Evolutionary conservation across 1,284 basidiomycete genomes (phyloP).

Genomic region (Boletus sp.): DNA sequence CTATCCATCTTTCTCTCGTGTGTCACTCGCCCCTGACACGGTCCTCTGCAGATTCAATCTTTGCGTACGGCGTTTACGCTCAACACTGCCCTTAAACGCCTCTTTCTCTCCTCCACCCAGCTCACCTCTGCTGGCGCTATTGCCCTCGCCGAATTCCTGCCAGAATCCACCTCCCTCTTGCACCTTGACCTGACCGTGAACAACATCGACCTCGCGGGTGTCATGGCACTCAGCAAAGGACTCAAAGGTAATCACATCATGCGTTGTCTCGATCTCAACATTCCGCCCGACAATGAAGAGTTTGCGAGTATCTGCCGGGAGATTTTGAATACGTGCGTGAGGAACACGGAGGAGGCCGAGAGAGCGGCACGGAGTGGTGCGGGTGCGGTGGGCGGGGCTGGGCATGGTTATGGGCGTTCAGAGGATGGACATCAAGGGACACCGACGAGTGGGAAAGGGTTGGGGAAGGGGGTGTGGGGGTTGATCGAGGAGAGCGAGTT

Average conservation of each 20-base stretch:
- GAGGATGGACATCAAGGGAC: slow-evolving; percentile 13
- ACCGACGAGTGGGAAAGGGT: slow-evolving; percentile 35
- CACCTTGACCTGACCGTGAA: slow-evolving; percentile 89
- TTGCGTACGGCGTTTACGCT: slow-evolving; percentile 91
- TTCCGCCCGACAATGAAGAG: slow-evolving; percentile 85
- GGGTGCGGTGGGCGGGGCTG: not conserved
- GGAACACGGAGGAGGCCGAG: slow-evolving; percentile 87
- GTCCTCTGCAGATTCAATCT: slow-evolving; percentile 69
- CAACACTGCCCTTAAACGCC: slow-evolving; percentile 87
- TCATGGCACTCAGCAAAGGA: slow-evolving; percentile 88
- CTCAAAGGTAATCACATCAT: slow-evolving; percentile 82
- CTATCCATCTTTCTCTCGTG: not conserved
- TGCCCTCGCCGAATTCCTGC: slow-evolving; percentile 93
- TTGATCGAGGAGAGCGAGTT: slow-evolving; percentile 81
- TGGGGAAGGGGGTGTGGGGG: slow-evolving; percentile 70
- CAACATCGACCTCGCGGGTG: slow-evolving; percentile 82
- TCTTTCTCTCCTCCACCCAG: slow-evolving; percentile 86
- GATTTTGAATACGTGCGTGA: slow-evolving; percentile 79
- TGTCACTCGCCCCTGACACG: not conserved
- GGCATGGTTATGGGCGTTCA: not conserved
- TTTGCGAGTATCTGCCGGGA: slow-evolving; percentile 83
- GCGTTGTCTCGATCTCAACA: slow-evolving; percentile 91
- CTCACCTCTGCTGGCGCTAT: slow-evolving; percentile 88
- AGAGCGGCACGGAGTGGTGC: slow-evolving; percentile 31
- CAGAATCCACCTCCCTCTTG: slow-evolving; percentile 82